Base-by-base conservation (phyloP, 306 rosid genomes). In the Canavalia gladiata region DNA sequence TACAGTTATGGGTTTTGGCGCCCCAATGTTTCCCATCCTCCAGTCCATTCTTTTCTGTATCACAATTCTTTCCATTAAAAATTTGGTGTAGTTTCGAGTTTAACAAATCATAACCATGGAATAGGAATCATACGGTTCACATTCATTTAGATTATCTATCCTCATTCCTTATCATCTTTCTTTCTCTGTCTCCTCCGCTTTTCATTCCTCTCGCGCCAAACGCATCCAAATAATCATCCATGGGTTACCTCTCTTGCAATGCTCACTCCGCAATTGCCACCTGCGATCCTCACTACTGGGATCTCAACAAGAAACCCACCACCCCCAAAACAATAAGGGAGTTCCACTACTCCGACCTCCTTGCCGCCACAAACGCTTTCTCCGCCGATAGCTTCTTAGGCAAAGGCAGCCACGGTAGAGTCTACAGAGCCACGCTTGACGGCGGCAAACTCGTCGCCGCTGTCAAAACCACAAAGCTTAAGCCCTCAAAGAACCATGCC, bases 371-470 rank as follows among this genome's bases (percentile, higher is more conserved):
- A 0, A 55, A 86, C 9, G 76, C 64, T 2, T 94, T 94, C 90
- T 89, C 98, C 43, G 77, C 91, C 0, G 92, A 86, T 0, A 84
- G 35, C 84, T 95, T 93, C 65, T 39, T 94, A 0, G 98, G 98
- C 45, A 89, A 90, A 78, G 98, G 97, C 13, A 94, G 98, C 86
- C 97, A 94, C 54, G 97, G 97, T 25, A 85, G 88, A 43, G 97
- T 94, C 25, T 91, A 94, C 83, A 86, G 30, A 74, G 98, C 94
- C n/a, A 13, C 77, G 1, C 90, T 95, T 71, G 91, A 95, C 84
- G 80, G 25, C 77, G 94, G 89, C 1, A 87, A 65, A 7, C 91
- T 93, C 54, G 0, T 89, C 30, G 99, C 90, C 69, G 99, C 99
- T 29, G 97, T 91, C 11, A 95, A 95, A 57, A 89, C 52, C 2